A percentile compares a stretch with the other conserved stretches of the same genome.
Conservation (phyloP, 2,329 filamentous ascomycete genomes). For the Nigrograna mackinnonii region DNA sequence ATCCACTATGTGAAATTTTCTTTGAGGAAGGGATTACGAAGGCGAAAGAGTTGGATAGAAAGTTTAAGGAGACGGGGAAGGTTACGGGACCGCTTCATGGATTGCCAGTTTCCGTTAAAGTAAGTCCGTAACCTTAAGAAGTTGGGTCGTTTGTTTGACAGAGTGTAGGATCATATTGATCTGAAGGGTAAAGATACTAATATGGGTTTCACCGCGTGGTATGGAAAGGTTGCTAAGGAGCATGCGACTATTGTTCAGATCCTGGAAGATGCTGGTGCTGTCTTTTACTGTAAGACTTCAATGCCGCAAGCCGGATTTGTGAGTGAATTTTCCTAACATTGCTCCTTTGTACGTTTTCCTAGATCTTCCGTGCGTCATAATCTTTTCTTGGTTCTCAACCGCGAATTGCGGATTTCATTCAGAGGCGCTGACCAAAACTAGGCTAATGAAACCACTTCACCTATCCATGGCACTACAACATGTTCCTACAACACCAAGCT, state of each 20-base stretch:
- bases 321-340: too few relatives aligned
- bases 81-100: constrained; percentile 47
- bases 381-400: too few relatives aligned
- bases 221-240: constrained; percentile 16
- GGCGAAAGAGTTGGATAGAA: constrained; percentile 42
- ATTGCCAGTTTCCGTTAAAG: constrained; percentile 40
- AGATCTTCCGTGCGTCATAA: too few relatives aligned
- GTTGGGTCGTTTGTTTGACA: too few relatives aligned
- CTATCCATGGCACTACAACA: too few relatives aligned
- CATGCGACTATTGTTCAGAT: constrained; percentile 50
- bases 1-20: neutral
- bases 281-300: constrained; percentile 60
- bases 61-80: constrained; percentile 37
- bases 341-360: too few relatives aligned
- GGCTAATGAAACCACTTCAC: too few relatives aligned
- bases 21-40: constrained; percentile 16
- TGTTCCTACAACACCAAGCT: constrained; percentile 44
- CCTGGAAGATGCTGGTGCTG: constrained; percentile 54
- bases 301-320: neutral
- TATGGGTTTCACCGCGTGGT: neutral
- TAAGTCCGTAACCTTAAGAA: too few relatives aligned
- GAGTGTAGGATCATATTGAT: constrained; percentile 17
- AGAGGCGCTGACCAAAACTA: too few relatives aligned
- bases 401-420: too few relatives aligned
- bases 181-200: neutral